Conservation (phyloP, 768 basidiomycete genomes). For the Podaxis sp. region DNA sequence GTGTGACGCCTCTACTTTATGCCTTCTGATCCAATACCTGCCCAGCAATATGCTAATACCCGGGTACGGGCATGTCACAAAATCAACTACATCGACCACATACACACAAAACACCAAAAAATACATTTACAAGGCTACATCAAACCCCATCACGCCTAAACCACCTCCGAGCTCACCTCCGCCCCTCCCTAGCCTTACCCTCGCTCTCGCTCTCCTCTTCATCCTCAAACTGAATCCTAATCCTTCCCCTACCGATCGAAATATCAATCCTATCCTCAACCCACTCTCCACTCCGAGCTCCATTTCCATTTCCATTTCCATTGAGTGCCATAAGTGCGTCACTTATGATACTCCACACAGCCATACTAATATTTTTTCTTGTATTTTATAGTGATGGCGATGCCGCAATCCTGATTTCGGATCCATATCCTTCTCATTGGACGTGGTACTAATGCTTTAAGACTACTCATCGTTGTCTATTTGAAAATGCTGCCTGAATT, state of each 20-base stretch:
- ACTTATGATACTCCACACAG: no score
- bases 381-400: no score
- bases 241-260: conserved; percentile 12
- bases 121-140: not conserved
- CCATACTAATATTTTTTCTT: no score
- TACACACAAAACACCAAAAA: not conserved
- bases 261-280: conserved; percentile 14
- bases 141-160: not conserved
- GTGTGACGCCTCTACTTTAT: no score
- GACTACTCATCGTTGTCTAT: no score
- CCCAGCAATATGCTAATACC: no score
- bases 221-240: conserved; percentile 14
- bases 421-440: no score
- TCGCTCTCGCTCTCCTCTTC: not conserved
- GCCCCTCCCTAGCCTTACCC: not conserved
- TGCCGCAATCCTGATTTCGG: no score
- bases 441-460: no score
- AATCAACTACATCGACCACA: not conserved
- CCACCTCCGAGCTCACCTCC: not conserved
- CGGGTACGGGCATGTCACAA: not conserved
- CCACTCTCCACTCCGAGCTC: conserved; percentile 6
- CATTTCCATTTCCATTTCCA: not conserved
- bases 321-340: no score
- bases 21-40: no score
- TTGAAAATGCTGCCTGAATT: no score